Conservation (phyloP, 2,329 filamentous ascomycete genomes). For the Ascochyta pisi region DNA sequence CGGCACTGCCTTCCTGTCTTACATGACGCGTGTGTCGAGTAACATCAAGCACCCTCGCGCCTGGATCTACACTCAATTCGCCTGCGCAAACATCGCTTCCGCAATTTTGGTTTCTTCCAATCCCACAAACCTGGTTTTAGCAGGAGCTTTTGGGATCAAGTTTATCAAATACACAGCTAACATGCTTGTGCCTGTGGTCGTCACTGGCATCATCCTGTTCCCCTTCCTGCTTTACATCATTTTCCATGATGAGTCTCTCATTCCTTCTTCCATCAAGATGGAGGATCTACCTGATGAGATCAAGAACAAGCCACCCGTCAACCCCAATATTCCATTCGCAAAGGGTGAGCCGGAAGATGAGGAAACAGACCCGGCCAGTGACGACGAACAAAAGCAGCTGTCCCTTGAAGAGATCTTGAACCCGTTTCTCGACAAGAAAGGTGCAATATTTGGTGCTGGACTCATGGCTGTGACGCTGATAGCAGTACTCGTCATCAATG, state of each 20-base stretch:
- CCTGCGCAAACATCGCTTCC: slow-evolving; percentile 75
- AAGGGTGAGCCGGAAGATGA: slow-evolving; percentile 63
- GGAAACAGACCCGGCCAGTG: slow-evolving; percentile 53
- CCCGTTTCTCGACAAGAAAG: slow-evolving; percentile 71
- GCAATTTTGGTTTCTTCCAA: slow-evolving; percentile 80
- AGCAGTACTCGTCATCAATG: slow-evolving; percentile 71
- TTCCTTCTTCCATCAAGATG: slow-evolving; percentile 71
- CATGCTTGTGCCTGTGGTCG: slow-evolving; percentile 74
- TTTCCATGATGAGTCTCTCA: slow-evolving; percentile 68
- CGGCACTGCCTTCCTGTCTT: slow-evolving; percentile 75
- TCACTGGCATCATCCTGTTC: slow-evolving; percentile 72
- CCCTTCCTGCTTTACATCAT: slow-evolving; percentile 74
- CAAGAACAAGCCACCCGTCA: slow-evolving; percentile 65
- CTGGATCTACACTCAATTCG: slow-evolving; percentile 77
- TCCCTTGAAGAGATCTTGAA: slow-evolving; percentile 78
- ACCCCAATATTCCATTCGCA: slow-evolving; percentile 74
- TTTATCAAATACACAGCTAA: slow-evolving; percentile 79
- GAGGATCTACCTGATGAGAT: slow-evolving; percentile 68
- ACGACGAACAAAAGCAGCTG: slow-evolving; percentile 61
- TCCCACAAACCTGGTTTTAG: slow-evolving; percentile 76
- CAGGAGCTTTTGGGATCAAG: slow-evolving; percentile 73
- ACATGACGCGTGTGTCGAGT: slow-evolving; percentile 77
- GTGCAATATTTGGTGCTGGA: slow-evolving; percentile 68
- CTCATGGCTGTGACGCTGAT: slow-evolving; percentile 73
- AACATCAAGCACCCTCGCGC: slow-evolving; percentile 75